Evolutionary conservation across 2,329 filamentous ascomycete species (phyloP).

Genomic region (Aureobasidium sp.): DNA sequence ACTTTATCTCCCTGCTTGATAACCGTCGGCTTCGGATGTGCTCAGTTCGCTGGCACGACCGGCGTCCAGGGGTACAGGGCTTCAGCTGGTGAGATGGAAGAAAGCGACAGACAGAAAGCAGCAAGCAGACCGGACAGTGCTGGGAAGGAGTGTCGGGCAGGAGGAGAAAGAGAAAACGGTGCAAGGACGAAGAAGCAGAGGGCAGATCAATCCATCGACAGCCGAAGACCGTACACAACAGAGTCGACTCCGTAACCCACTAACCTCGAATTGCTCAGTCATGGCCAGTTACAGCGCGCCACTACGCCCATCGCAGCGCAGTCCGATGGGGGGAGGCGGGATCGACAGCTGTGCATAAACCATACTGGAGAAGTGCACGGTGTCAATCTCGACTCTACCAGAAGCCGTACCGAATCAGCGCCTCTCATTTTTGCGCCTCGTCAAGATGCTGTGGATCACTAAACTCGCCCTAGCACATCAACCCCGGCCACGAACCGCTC

Average conservation of each 20-base stretch:
- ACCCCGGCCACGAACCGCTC: not conserved
- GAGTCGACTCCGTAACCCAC: not conserved
- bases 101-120: not conserved
- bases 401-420: not conserved
- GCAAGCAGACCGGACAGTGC: not conserved
- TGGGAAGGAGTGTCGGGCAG: not conserved
- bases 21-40: not conserved
- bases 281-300: conserved; percentile 1
- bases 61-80: not conserved
- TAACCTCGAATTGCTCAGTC: not conserved
- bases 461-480: not conserved
- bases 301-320: not conserved
- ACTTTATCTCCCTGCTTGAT: not conserved
- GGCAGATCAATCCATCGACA: not conserved
- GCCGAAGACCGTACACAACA: not conserved
- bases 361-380: not conserved
- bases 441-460: not conserved
- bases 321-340: conserved; percentile 8
- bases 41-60: not conserved
- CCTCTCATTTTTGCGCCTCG: not conserved
- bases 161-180: not conserved
- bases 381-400: not conserved
- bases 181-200: not conserved
- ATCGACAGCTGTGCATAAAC: conserved; percentile 7
- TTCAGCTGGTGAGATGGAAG: not conserved